Percentiles rank a stretch among this genome's conserved stretches.
These are phyloP conservation scores for Mortierella sp. DNA, from an alignment of 371 early-diverging fungal genomes.

Conservation along the genomic window DNA sequence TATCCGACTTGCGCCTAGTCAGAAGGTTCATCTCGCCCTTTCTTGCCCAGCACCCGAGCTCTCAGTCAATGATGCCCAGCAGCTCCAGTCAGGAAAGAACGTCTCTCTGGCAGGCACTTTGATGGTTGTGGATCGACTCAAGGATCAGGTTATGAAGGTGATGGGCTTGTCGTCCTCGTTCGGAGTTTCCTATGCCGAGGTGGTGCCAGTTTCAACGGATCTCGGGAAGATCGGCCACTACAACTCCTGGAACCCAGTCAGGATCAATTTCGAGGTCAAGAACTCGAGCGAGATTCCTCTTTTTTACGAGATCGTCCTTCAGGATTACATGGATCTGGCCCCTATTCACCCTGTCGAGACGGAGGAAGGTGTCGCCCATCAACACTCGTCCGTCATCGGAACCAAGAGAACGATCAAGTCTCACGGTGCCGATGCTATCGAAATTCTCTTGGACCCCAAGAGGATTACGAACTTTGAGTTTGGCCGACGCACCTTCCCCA, in stretches of 20 bases:
- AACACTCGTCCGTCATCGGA: background rate
- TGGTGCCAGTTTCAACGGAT: slow-evolving; percentile 69
- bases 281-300: slow-evolving; percentile 79
- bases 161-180: slow-evolving; percentile 71
- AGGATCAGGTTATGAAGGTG: slow-evolving; percentile 67
- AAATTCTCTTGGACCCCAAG: slow-evolving; percentile 71
- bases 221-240: slow-evolving; percentile 85
- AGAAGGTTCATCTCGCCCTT: slow-evolving; percentile 69
- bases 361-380: slow-evolving; percentile 38
- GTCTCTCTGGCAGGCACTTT: slow-evolving; percentile 70
- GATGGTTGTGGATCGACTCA: slow-evolving; percentile 68
- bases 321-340: slow-evolving; percentile 62
- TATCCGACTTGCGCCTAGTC: slow-evolving; percentile 65
- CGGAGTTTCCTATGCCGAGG: slow-evolving; percentile 72
- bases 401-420: slow-evolving; percentile 55
- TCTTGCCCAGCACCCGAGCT: slow-evolving; percentile 73
- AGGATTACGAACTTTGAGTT: slow-evolving; percentile 65
- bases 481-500: slow-evolving; percentile 65
- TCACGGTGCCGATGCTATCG: slow-evolving; percentile 56
- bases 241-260: slow-evolving; percentile 77
- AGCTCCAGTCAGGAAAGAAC: slow-evolving; percentile 67
- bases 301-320: slow-evolving; percentile 70
- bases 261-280: slow-evolving; percentile 69
- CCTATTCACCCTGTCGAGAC: slow-evolving; percentile 26
- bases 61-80: slow-evolving; percentile 58